Evolutionary conservation across 2,329 filamentous ascomycete genomes (phyloP), one percentile per base, ranked within the genome.

Genomic region (Aspergillus tamarii): DNA sequence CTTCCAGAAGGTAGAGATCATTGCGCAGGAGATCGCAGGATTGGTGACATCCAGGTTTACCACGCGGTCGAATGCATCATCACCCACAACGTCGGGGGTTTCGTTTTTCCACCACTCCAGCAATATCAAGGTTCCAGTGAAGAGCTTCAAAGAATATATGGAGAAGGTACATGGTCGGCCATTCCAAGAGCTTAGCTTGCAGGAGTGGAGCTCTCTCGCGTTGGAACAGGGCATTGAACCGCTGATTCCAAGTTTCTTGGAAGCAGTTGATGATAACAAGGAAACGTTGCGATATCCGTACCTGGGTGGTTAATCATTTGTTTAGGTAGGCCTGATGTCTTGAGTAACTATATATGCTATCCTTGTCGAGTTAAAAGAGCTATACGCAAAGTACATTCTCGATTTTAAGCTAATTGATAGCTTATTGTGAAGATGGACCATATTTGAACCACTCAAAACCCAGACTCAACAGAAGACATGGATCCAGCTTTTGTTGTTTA

Each of bases 1-100:
- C 23, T 62, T 62, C 19, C 41, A 57, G 54, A 34, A 62, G 14
- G 60, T 62, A 3, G 43, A 62, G 43, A 34, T 41, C 32, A 14
- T 62, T 21, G 54, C 60, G 14, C 16, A 57, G 16, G 53, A 57
- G 14, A 62, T 62, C 26, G 54, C 32, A 10, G 12, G 30, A 0
- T 9, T 26, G n/a, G 60, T 50, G 34, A 52, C 12, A 7, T 57
- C 45, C 1, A 23, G 19, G 5, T 39, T 56, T 34, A 56, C 53
- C 53, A 39, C 19, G 21, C 19, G 4, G 8, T 16, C 53, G 2
- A 21, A 10, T 10, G 6, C n/a, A 19, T 9, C 2, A 12, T 28
- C 36, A 3, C 12, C 1, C 0, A 6, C 23, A n/a, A 39, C 36
- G 0, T 12, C 36, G 9, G 46, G 43, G 1, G 53, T 46, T 3